A percentile compares a stretch with the other conserved stretches of the same genome.
Conservation (phyloP, 495 filamentous ascomycete species). For the Cercophora sp. region DNA sequence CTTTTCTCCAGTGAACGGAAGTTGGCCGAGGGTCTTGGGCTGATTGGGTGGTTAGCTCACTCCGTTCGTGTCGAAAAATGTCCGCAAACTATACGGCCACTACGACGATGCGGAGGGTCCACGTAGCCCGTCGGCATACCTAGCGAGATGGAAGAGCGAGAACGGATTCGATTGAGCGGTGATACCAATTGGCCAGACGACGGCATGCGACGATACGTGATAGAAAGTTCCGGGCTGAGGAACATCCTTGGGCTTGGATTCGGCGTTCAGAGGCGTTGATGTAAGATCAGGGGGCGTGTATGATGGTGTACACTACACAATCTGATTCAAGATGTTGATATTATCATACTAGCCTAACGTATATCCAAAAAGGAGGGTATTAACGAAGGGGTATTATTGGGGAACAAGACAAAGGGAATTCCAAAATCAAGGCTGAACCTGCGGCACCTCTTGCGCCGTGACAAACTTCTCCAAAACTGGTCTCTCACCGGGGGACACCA, state of each 20-base stretch:
- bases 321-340: too few relatives aligned
- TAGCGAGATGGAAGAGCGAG: conserved; percentile 64
- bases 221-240: too few relatives aligned
- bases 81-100: conserved; percentile 46
- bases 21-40: too few relatives aligned
- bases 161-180: conserved; percentile 57
- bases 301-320: background rate
- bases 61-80: conserved; percentile 73
- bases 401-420: too few relatives aligned
- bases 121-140: conserved; percentile 55
- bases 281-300: background rate
- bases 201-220: too few relatives aligned
- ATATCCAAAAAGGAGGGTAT: too few relatives aligned
- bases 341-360: too few relatives aligned
- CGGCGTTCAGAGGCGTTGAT: background rate
- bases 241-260: too few relatives aligned
- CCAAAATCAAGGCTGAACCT: too few relatives aligned
- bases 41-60: conserved; percentile 57
- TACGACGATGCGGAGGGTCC: conserved; percentile 48
- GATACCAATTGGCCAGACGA: too few relatives aligned
- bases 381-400: too few relatives aligned
- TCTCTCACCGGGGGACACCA: conserved; percentile 4
- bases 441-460: conserved; percentile 2
- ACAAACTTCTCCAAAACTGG: conserved; percentile 9
- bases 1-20: too few relatives aligned